Base-by-base conservation (phyloP, 306 rosid genomes). In the Dicorynia guianensis region DNA sequence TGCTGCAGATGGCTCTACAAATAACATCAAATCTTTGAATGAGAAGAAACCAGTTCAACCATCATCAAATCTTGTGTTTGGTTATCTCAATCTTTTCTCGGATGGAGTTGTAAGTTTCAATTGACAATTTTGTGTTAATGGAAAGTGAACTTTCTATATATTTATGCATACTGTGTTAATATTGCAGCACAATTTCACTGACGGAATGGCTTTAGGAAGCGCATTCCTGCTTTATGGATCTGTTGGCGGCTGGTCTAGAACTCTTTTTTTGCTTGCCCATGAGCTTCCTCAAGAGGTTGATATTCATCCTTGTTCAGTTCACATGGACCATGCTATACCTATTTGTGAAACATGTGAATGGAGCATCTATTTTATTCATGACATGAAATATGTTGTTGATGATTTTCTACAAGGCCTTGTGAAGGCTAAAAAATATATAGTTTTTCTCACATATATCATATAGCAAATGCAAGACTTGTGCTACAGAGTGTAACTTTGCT, bases 201-300 rank as follows among this genome's bases (percentile, higher is more conserved):
- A 95, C 74, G 98, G 98, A 74, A 92, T 95, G 83, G 97, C 98
- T 52, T 77, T 95, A 78, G 98, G 98, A 80, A 95, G 98, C 82
- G 97, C 98, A 46, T 95, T 95, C 83, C 39, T 95, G 83, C 92
- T 95, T 67, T 81, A 95, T 85, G 98, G 97, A 79, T 84, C 98
- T 42, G 97, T 95, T 78, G 97, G 98, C 11, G 98, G 98, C 76
- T 95, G 98, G 97, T 92, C 98, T 40, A 87, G 98, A 85, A 95
- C 98, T 71, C 85, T 95, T 52, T 95, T 95, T 83, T 79, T 95
- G 87, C 93, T 95, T 69, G 98, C 96, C 14, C 98, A 95, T 38
- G 98, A 95, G 85, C 87, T 95, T 79, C 98, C 98, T 67, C 98
- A 95, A 82, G 98, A 95, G 98, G 98, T 95, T 85, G 67, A 63